Evolutionary conservation across 2,329 filamentous ascomycete species (phyloP), one percentile per base, ranked within the genome.

Genomic region (Rutstroemia sp.): DNA sequence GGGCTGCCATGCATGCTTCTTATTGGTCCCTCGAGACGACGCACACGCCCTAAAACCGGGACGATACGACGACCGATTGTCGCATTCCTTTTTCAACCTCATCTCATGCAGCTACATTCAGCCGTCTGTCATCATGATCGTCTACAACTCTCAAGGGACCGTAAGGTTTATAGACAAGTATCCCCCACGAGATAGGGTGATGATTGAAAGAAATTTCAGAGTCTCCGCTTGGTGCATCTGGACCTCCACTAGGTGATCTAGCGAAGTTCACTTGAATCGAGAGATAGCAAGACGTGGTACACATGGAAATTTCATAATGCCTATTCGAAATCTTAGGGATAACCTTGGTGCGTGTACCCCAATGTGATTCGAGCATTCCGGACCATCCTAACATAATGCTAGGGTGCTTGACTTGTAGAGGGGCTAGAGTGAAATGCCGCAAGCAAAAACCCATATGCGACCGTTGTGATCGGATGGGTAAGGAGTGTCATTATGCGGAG

Each of bases 371-470:
- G 27, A 30, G 27, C 2, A 30, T 2, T 10, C 3, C 27, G 8
- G 27, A 10, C 4, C 10, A 18, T 41, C 38, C 37, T 54, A 42
- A 54, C n/a, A 3, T 4, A 10, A 27, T 2, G 21, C 14, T 49
- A 54, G 52, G 45, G 12, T 54, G 37, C 7, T 49, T 54, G 34
- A 54, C 52, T 16, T 49, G 52, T 23, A 54, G 44, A 49, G 45
- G 45, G 25, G 45, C 44, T 9, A 49, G 45, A 41, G 52, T 54
- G 45, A 42, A 37, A 49, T 54, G 52, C 12, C 23, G 42, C 19
- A 34, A 54, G 14, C 23, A 49, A 42, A 45, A 41, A 42, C 52
- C 52, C 23, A 42, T 49, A 23, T 54, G 45, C 37, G 34, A 54
- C 38, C 34, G 45, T 12, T 54, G 45, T 12, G 21, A 34, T 23